Conservation (phyloP, 305 asterid genomes). For the Galium porrigens region DNA sequence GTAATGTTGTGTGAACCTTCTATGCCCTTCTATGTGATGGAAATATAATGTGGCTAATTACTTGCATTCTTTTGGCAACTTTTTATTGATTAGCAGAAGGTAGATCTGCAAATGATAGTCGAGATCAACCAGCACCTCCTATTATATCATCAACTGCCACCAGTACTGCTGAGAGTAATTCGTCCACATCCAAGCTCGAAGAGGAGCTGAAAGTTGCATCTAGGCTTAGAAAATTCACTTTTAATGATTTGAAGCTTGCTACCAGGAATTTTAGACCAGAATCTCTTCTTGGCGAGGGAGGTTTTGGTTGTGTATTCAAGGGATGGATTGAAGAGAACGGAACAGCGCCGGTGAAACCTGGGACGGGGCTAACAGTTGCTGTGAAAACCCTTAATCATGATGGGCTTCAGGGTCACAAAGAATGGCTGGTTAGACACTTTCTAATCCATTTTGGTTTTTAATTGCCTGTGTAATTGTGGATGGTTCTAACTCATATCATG, state of each 20-base stretch:
- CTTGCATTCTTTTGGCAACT: neutral
- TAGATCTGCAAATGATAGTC: slow-evolving; percentile 53
- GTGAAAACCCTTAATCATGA: slow-evolving; percentile 90
- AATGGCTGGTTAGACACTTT: slow-evolving; percentile 71
- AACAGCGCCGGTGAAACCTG: slow-evolving; percentile 90
- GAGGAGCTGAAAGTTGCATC: slow-evolving; percentile 76
- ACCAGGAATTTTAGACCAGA: slow-evolving; percentile 88
- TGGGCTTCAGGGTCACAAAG: slow-evolving; percentile 96
- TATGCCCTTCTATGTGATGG: neutral
- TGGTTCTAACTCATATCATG: slow-evolving; percentile 15
- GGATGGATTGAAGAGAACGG: slow-evolving; percentile 97
- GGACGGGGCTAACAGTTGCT: slow-evolving; percentile 91
- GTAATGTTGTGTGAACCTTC: neutral
- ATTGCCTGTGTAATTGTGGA: slow-evolving; percentile 8
- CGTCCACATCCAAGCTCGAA: slow-evolving; percentile 60
- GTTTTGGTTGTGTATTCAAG: slow-evolving; percentile 86
- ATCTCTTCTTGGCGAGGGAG: slow-evolving; percentile 93
- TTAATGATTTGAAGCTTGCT: slow-evolving; percentile 71
- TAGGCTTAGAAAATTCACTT: slow-evolving; percentile 62
- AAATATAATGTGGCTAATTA: neutral
- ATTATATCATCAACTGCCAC: slow-evolving; percentile 50
- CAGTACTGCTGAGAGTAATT: slow-evolving; percentile 57
- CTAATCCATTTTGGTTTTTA: slow-evolving; percentile 14
- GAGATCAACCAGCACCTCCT: slow-evolving; percentile 49
- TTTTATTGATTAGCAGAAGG: slow-evolving; percentile 32